These are phyloP conservation scores for Scheffersomyces lignicola DNA, from an alignment of 1,139 yeast species.

Conservation along the genomic window DNA sequence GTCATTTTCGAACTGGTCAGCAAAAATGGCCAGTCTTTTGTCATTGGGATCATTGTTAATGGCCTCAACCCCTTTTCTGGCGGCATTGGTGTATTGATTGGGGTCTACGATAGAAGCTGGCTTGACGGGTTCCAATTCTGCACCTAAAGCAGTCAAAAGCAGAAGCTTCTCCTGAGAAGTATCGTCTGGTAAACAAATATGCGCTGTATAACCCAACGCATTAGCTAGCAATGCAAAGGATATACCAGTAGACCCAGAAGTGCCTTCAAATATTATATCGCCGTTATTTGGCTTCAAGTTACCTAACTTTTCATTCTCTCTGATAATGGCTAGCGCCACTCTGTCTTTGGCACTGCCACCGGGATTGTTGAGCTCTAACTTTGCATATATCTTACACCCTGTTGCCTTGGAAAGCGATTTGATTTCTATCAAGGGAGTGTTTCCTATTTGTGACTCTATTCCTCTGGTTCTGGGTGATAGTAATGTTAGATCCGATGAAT, in stretches of 20 bases:
- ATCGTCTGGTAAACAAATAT: conserved; percentile 93
- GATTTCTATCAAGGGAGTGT: conserved; percentile 83
- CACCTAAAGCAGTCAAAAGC: conserved; percentile 73
- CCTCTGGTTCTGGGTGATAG: conserved; percentile 39
- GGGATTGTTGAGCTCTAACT: conserved; percentile 82
- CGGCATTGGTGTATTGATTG: conserved; percentile 87
- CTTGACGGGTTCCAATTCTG: conserved; percentile 80
- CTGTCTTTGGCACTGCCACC: conserved; percentile 97
- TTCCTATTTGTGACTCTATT: conserved; percentile 67
- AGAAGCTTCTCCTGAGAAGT: conserved; percentile 82
- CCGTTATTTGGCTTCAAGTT: conserved; percentile 52
- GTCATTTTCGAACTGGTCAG: conserved; percentile 94
- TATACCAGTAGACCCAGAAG: conserved; percentile 95
- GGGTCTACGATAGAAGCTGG: conserved; percentile 97
- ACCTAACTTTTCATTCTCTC: conserved; percentile 64
- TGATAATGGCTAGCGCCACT: conserved; percentile 83
- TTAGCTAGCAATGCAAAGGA: conserved; percentile 86
- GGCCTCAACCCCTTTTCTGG: conserved; percentile 62
- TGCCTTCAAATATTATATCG: conserved; percentile 86
- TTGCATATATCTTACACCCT: conserved; percentile 84
- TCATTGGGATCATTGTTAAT: conserved; percentile 45
- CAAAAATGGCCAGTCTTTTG: conserved; percentile 66
- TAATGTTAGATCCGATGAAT: conserved; percentile 14
- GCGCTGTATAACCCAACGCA: conserved; percentile 85
- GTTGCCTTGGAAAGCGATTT: conserved; percentile 72